Evolutionary conservation across 169 alveolate genomes (phyloP), one percentile per base, ranked within the genome.

Genomic region (Plasmodium chabaudi): DNA sequence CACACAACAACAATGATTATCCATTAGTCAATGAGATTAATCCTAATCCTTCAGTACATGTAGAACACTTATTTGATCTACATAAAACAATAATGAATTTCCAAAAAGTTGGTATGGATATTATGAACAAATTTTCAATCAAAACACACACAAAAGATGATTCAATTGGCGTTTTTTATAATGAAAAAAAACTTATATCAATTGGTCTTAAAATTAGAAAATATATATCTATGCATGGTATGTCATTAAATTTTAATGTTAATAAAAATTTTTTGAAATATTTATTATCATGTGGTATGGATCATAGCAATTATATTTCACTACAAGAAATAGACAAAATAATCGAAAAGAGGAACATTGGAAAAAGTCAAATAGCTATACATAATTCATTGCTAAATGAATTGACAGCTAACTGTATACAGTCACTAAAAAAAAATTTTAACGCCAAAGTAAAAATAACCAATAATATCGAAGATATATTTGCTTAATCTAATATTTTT

Each of bases 221-320:
- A 82, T 93, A 92, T 88, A 49, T 93, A 55, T 70, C 94, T 21
- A 65, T 71, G 79, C 95, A 93, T 51, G 95, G 95, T n/a, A 63
- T 93, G 72, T 92, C 95, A 42, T 49, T 93, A 56, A 93, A 93
- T 71, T 77, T 93, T 23, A 44, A 59, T 42, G 59, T 82, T 55
- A 64, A 88, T 56, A 65, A 59, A 10, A 53, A 46, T 4, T 72
- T 63, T 56, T 87, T 75, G 73, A 61, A 60, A 59, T 59, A 61
- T 46, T 51, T 93, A 64, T 70, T 89, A 23, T 84, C 95, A 27
- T 93, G 95, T 46, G 95, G 95, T 17, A 89, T 93, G 90, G 39
- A 25, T 47, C 90, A 82, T 49, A 49, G 17, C 69, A 39, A 82
- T 55, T 82, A 82, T 61, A 67, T 60, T 19, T 82, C 90, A 17